Base-by-base conservation (phyloP, 768 basidiomycete genomes). In the Pleurotus tuber-regium region DNA sequence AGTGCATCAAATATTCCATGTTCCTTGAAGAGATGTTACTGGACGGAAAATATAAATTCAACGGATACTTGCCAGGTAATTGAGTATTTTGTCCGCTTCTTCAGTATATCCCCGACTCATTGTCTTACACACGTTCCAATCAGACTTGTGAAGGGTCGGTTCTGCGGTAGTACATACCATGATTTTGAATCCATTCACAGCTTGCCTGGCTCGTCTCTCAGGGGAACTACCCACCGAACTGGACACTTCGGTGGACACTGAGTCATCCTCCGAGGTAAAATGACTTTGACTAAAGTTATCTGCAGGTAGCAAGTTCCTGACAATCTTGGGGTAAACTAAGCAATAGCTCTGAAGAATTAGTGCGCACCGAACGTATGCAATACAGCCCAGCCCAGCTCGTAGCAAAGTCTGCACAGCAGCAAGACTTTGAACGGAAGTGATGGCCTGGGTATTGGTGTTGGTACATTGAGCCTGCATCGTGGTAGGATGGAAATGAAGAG, bases 1-100 rank as follows among this genome's bases (percentile, higher is more conserved):
- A 95, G 69, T 0, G 92, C 92, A 54, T 94, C 87, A 56, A 89
- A 92, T 36, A 93, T 90, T 0, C 92, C 92, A 52, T 82, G 72
- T 68, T 95, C 92, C 92, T 93, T 49, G 14, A 18, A 50, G 16
- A 51, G 2, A 24, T 16, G 9, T 55, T 30, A 19, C 33, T 47
- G 35, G 19, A 6, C 30, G 4, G 36, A 52, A 49, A 31, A 55
- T 44, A 53, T 43, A 28, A 11, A 2, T 14, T 14, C 6, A 57
- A 59, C 41, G 39, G 35, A 31, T 65, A 68, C 76, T 54, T 50
- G 88, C 92, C 67, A 95, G 62, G 61, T 88, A 92, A 59, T 95
- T 86, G 31, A 93, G 68, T 33, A 95, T 75, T 57, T 77, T 82
- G 67, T 94, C 90, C 0, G 85, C 92, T 62, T 93, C 92, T 43